phyloP scores from a whole-genome alignment of 768 basidiomycete genomes.

The Ephemerocybe angulata region DNA sequence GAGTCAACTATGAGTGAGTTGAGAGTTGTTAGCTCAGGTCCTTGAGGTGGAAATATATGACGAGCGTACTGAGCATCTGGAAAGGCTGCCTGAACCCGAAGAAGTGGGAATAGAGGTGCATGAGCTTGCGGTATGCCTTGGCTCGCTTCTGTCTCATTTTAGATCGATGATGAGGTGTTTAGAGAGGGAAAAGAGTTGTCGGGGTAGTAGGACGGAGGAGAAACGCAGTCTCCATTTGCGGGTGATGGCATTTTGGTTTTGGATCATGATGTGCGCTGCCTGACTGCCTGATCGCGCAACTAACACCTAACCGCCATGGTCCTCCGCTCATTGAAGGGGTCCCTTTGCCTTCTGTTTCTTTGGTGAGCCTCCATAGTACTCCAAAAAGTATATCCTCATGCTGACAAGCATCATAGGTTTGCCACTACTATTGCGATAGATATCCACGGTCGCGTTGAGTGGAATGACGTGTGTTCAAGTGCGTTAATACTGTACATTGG shows the following conservation, averaged over 20 bases:
- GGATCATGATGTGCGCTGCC: too few relatives aligned
- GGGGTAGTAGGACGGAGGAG: not conserved
- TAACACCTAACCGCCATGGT: conserved; percentile 1
- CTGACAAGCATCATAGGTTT: conserved; percentile 18
- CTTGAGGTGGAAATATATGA: not conserved
- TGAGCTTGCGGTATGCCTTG: conserved; percentile 91
- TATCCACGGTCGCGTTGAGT: conserved; percentile 57
- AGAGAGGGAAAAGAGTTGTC: not conserved
- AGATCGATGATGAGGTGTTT: not conserved
- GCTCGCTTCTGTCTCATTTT: conserved; percentile 93
- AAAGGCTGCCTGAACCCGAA: conserved; percentile 94
- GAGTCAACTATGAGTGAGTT: conserved; percentile 63
- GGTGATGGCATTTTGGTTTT: not conserved
- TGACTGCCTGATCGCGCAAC: not conserved
- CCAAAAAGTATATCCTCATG: not conserved
- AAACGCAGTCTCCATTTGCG: not conserved
- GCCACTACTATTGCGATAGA: conserved; percentile 45
- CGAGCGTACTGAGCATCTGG: conserved; percentile 76
- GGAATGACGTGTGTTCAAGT: conserved; percentile 74
- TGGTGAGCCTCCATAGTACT: conserved; percentile 20
- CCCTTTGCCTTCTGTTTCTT: conserved; percentile 18
- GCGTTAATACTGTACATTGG: conserved; percentile 14
- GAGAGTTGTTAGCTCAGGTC: conserved; percentile 4
- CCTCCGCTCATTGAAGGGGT: not conserved
- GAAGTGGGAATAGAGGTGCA: conserved; percentile 81